Evolutionary conservation across 805 yeast species (phyloP).

Genomic region (Yamadazyma olivae): DNA sequence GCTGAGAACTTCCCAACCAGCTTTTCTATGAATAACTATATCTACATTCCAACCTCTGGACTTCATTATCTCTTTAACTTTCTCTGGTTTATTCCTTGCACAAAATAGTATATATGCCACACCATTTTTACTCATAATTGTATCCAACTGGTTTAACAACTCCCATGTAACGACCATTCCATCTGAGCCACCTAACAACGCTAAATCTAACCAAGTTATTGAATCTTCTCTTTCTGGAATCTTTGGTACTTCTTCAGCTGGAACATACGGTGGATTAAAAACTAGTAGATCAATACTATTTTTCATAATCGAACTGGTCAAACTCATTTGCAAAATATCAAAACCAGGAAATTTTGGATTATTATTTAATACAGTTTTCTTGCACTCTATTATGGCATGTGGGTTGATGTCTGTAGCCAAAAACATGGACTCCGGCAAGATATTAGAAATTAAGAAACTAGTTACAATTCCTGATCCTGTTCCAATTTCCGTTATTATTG

Average conservation of each 20-base stretch:
- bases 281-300: constrained; percentile 65
- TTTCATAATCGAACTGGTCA: constrained; percentile 48
- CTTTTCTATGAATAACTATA: constrained; percentile 64
- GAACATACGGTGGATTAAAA: constrained; percentile 97
- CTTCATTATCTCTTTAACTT: constrained; percentile 49
- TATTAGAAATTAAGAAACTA: constrained; percentile 62
- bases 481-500: constrained; percentile 80
- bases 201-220: constrained; percentile 80
- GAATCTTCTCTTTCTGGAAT: constrained; percentile 47
- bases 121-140: constrained; percentile 55
- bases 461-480: constrained; percentile 90
- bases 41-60: constrained; percentile 51
- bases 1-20: constrained; percentile 93
- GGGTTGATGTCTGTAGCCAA: constrained; percentile 81
- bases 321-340: constrained; percentile 49
- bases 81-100: constrained; percentile 80
- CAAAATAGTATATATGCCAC: constrained; percentile 88
- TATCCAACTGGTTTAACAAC: constrained; percentile 54
- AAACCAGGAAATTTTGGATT: constrained; percentile 2
- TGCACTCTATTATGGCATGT: constrained; percentile 57
- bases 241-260: constrained; percentile 71
- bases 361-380: constrained; percentile 21
- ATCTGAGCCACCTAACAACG: constrained; percentile 82
- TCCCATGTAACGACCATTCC: constrained; percentile 85
- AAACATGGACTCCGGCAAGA: constrained; percentile 50